Evolutionary conservation across 768 basidiomycete species (phyloP).

Genomic region (Mycena metata): DNA sequence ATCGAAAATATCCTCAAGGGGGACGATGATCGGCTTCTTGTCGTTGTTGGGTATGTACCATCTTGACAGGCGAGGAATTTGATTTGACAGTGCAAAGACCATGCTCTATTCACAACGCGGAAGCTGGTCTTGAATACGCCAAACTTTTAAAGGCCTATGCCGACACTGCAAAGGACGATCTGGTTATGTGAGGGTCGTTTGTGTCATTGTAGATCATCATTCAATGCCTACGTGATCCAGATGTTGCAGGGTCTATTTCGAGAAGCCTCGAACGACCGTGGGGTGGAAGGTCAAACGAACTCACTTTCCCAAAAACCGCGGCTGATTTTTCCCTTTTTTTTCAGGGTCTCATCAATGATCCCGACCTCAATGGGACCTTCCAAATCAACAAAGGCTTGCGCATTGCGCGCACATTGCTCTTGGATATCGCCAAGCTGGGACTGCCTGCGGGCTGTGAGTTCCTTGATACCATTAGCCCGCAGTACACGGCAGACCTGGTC

Average conservation of each 20-base stretch:
- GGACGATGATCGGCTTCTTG: constrained; percentile 92
- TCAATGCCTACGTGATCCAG: too few relatives aligned
- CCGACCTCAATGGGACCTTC: constrained; percentile 92
- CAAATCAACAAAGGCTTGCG: constrained; percentile 97
- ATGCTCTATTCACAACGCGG: constrained; percentile 94
- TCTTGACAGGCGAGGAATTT: background rate
- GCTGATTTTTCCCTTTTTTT: background rate
- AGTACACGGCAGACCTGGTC: constrained; percentile 93
- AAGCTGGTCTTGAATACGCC: constrained; percentile 91
- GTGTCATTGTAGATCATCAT: too few relatives aligned
- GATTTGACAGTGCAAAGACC: constrained; percentile 62
- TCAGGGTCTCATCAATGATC: constrained; percentile 93
- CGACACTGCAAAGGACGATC: constrained; percentile 82
- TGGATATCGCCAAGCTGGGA: constrained; percentile 92
- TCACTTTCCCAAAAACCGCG: background rate
- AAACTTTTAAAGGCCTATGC: constrained; percentile 84
- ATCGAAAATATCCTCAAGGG: constrained; percentile 86
- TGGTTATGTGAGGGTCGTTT: constrained; percentile 67
- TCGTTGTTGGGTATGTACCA: constrained; percentile 84
- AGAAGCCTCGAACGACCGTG: constrained; percentile 95
- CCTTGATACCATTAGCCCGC: constrained; percentile 81
- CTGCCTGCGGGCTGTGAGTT: constrained; percentile 98
- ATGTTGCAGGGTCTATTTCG: constrained; percentile 85
- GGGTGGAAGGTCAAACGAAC: constrained; percentile 98
- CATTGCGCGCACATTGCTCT: constrained; percentile 85